Base-by-base conservation (phyloP, 2,329 filamentous ascomycete genomes). In the Biscogniauxia marginata region DNA sequence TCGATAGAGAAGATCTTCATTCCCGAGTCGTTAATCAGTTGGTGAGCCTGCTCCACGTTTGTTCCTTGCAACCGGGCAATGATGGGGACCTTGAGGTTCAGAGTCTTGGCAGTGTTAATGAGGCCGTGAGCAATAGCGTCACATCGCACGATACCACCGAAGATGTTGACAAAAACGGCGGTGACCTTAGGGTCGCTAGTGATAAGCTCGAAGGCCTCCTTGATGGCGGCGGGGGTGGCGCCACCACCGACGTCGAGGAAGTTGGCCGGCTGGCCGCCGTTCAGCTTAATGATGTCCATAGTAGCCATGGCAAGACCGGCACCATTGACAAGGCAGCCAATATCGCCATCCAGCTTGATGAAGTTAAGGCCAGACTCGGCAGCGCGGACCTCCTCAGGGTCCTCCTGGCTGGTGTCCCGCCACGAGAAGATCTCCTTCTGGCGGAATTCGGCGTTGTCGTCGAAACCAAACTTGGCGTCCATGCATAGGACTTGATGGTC, bases 281-380 rank as follows among this genome's bases (percentile, higher is more conserved):
- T 99, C 63, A 99, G 86, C 87, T 99, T 98, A 85, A 99, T 99
- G 77, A 99, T 98, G 78, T 99, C 95, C 95, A 99, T 99, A 75
- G 95, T 99, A 63, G 95, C 95, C 95, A 99, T 99, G 79, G 95
- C 95, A 66, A 99, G 89, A 81, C 95, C 95, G 70, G 95, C 95
- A 75, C 95, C 95, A 81, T 99, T 99, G 81, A 99, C 95, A 68
- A 98, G 84, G 83, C 95, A 99, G 78, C 95, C 95, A 74, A 99
- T 99, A 75, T 99, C 95, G 74, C 95, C 95, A 73, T 98, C 95
- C 60, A 99, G 89, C 86, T 99, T 99, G 85, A 99, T 99, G 82
- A 99, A 99, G 87, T 99, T 99, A 67, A 99, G 86, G 70, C 91
- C 91, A 66, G 87, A 93, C 84, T 96, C 82, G 70, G 93, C 93